A percentile compares a stretch with the other conserved stretches of the same genome.
Conservation (phyloP, 768 basidiomycete species). For the Sporobolomyces roseus region DNA sequence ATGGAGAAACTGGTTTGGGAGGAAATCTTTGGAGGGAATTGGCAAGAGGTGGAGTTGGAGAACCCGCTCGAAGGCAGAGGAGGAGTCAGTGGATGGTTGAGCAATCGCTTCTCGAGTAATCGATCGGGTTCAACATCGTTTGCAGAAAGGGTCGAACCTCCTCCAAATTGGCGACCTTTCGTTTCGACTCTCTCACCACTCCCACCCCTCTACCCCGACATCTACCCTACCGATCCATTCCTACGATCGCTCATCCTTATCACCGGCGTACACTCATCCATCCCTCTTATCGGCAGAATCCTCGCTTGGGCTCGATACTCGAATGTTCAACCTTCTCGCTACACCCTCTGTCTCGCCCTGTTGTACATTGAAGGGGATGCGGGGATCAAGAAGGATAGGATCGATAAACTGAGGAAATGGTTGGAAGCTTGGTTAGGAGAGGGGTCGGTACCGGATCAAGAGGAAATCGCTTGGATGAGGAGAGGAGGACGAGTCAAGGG, state of each 20-base stretch:
- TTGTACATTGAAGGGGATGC: constrained; percentile 32
- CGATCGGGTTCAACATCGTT: neutral
- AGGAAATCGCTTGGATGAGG: constrained; percentile 34
- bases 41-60: constrained; percentile 11
- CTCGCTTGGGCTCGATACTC: constrained; percentile 32
- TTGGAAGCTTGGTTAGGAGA: constrained; percentile 24
- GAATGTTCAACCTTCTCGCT: constrained; percentile 7
- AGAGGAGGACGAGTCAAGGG: constrained; percentile 17
- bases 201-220: constrained; percentile 10
- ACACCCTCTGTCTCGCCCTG: constrained; percentile 27
- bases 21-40: constrained; percentile 26
- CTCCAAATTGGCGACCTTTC: constrained; percentile 25
- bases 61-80: constrained; percentile 13
- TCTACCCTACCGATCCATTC: constrained; percentile 26
- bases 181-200: constrained; percentile 24
- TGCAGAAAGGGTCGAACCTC: neutral
- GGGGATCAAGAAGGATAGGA: neutral
- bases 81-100: neutral
- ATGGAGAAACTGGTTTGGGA: constrained; percentile 25
- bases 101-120: neutral
- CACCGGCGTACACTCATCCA: constrained; percentile 25
- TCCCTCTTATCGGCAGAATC: constrained; percentile 19
- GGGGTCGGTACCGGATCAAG: constrained; percentile 20
- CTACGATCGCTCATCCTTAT: constrained; percentile 39
- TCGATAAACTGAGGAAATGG: constrained; percentile 1